phyloP scores from a whole-genome alignment of 305 asterid species.

The Fraxinus latifolia region DNA sequence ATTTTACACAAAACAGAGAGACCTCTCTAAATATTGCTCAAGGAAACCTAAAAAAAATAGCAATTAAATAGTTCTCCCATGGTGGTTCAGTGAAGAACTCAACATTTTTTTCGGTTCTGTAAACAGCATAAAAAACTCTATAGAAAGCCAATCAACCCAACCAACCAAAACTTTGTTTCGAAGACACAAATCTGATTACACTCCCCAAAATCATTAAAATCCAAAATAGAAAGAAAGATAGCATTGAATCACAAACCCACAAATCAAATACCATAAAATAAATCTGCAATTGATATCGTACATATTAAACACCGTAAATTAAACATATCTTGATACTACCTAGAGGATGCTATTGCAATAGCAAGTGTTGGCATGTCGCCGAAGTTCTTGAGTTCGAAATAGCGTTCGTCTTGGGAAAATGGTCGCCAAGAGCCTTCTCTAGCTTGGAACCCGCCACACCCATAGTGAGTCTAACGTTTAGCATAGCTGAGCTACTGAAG shows the following conservation, averaged over 20 bases:
- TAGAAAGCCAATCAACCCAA: constrained; percentile 6
- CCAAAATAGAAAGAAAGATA: not conserved
- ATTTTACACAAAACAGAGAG: too few species aligned
- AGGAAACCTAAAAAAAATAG: too few species aligned
- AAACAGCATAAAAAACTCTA: not conserved
- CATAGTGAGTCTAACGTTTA: constrained; percentile 27
- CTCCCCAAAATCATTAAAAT: not conserved
- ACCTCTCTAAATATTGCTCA: too few species aligned
- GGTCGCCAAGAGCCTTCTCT: constrained; percentile 89
- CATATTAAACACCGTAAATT: not conserved
- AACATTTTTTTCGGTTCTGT: not conserved
- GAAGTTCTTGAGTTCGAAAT: constrained; percentile 79
- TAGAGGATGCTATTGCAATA: constrained; percentile 85
- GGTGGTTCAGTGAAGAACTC: not conserved
- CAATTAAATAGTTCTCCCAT: not conserved
- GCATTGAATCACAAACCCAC: not conserved
- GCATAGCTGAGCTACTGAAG: too few species aligned
- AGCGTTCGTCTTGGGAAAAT: constrained; percentile 83
- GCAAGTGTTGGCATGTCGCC: constrained; percentile 58
- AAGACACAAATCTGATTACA: not conserved
- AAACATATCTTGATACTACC: constrained; percentile 26
- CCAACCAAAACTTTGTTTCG: not conserved
- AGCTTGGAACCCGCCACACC: constrained; percentile 86
- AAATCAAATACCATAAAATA: constrained; percentile 15
- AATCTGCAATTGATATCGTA: not conserved